Percentiles rank a stretch among this genome's conserved stretches.
Evolutionary conservation across 306 rosid genomes (phyloP).

Genomic region (Sophora flavescens): DNA sequence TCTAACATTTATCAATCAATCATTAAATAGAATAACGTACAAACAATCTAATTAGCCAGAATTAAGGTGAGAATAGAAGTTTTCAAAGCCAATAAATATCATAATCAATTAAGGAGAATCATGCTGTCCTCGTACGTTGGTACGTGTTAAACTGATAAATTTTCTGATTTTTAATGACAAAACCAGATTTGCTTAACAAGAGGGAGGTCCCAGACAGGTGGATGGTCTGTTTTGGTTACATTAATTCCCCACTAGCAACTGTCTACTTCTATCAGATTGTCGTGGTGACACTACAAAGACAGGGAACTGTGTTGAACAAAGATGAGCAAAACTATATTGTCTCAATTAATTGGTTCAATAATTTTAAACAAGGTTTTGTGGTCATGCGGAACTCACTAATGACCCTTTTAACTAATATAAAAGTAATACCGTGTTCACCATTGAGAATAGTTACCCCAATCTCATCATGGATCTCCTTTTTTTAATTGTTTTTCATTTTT

Average conservation of each 20-base stretch:
- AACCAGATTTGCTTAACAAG: constrained; percentile 17
- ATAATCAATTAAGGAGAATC: constrained; percentile 41
- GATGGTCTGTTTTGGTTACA: constrained; percentile 42
- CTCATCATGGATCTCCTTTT: background rate
- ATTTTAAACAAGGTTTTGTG: background rate
- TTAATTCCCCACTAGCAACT: constrained; percentile 19
- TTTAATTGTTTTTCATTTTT: background rate
- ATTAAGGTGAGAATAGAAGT: constrained; percentile 28
- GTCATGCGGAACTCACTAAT: background rate
- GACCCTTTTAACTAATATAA: background rate
- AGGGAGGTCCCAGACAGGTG: constrained; percentile 39
- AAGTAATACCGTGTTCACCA: background rate
- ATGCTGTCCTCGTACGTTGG: constrained; percentile 39
- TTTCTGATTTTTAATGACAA: constrained; percentile 31
- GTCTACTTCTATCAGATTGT: too few species aligned
- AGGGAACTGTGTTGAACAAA: background rate
- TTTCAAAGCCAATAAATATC: constrained; percentile 40
- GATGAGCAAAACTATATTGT: background rate
- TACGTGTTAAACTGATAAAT: constrained; percentile 46
- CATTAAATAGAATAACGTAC: constrained; percentile 47
- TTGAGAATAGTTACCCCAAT: background rate
- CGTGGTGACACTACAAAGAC: background rate
- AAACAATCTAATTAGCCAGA: constrained; percentile 17
- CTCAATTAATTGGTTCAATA: background rate
- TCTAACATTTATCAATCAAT: constrained; percentile 23